A percentile compares a stretch with the other conserved stretches of the same genome.
phyloP scores from a whole-genome alignment of 768 basidiomycete genomes.

The Rhodotorula graminis region DNA sequence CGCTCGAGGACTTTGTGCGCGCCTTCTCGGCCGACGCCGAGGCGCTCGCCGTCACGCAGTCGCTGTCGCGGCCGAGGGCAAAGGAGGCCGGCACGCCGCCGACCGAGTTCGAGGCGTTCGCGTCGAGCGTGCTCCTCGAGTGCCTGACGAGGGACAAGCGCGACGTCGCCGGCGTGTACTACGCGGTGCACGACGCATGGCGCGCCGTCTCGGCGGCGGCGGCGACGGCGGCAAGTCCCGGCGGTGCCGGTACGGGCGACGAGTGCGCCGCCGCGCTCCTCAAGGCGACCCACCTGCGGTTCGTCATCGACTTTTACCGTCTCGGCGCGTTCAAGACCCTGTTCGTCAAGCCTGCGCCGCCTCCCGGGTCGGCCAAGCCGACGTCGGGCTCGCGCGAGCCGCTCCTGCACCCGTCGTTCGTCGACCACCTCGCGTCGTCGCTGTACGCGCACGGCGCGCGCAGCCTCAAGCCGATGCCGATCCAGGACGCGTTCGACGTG shows the following conservation, averaged over 20 bases:
- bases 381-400: slow-evolving; percentile 23
- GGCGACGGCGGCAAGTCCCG: no score
- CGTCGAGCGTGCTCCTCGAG: slow-evolving; percentile 55
- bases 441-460: background rate
- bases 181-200: slow-evolving; percentile 4
- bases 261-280: no score
- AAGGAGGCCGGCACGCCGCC: background rate
- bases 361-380: background rate
- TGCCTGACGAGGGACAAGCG: slow-evolving; percentile 82
- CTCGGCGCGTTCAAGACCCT: slow-evolving; percentile 12
- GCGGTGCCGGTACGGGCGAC: no score
- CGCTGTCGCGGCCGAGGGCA: slow-evolving; percentile 47
- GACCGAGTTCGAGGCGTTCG: slow-evolving; percentile 37
- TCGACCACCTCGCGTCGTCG: slow-evolving; percentile 24
- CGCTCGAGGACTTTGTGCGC: slow-evolving; percentile 76
- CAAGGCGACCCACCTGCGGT: slow-evolving; percentile 11
- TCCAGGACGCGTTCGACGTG: background rate
- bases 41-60: slow-evolving; percentile 58
- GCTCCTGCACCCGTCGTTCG: slow-evolving; percentile 21
- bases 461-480: background rate
- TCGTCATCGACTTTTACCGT: slow-evolving; percentile 32
- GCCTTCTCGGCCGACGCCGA: slow-evolving; percentile 60
- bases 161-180: slow-evolving; percentile 24
- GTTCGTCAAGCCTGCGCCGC: background rate
- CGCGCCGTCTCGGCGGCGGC: background rate